Conservation (phyloP, 768 basidiomycete species). For the Glaciozyma antarctica region DNA sequence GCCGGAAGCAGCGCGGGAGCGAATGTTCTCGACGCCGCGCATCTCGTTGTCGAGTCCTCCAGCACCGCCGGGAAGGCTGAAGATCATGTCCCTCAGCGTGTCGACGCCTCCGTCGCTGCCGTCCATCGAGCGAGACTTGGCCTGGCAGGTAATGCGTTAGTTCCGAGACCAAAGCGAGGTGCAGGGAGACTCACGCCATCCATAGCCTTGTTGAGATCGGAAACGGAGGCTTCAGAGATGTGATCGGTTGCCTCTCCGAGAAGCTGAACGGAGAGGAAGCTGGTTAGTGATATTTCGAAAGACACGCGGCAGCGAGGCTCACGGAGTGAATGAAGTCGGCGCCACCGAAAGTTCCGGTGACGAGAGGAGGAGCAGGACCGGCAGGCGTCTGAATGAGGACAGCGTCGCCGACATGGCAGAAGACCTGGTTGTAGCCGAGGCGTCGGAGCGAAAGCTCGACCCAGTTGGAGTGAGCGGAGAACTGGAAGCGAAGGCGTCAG, state of each 20-base stretch:
- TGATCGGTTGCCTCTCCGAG: slow-evolving; percentile 49
- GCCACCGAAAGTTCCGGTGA: slow-evolving; percentile 55
- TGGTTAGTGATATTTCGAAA: not conserved
- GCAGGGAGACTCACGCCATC: slow-evolving; percentile 46
- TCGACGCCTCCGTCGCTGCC: slow-evolving; percentile 43
- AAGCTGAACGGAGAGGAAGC: slow-evolving; percentile 11
- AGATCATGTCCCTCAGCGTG: slow-evolving; percentile 53
- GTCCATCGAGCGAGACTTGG: slow-evolving; percentile 32
- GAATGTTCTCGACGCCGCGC: slow-evolving; percentile 57
- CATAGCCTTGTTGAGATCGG: slow-evolving; percentile 72
- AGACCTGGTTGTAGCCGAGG: slow-evolving; percentile 66
- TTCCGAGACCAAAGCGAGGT: not conserved
- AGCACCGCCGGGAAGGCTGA: slow-evolving; percentile 54
- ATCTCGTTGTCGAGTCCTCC: slow-evolving; percentile 34
- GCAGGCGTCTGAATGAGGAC: slow-evolving; percentile 64
- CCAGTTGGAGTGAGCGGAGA: slow-evolving; percentile 69
- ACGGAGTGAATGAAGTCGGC: slow-evolving; percentile 61
- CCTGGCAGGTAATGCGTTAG: slow-evolving; percentile 33
- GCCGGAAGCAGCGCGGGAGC: slow-evolving; percentile 52
- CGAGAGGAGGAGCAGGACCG: slow-evolving; percentile 64
- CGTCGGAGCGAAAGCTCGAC: slow-evolving; percentile 66
- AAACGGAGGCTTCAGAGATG: slow-evolving; percentile 62
- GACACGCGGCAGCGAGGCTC: no score
- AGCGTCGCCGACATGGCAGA: slow-evolving; percentile 74
- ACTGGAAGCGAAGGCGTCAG: slow-evolving; percentile 49